phyloP scores from a whole-genome alignment of 2,329 filamentous ascomycete genomes.

The Fusarium napiforme region DNA sequence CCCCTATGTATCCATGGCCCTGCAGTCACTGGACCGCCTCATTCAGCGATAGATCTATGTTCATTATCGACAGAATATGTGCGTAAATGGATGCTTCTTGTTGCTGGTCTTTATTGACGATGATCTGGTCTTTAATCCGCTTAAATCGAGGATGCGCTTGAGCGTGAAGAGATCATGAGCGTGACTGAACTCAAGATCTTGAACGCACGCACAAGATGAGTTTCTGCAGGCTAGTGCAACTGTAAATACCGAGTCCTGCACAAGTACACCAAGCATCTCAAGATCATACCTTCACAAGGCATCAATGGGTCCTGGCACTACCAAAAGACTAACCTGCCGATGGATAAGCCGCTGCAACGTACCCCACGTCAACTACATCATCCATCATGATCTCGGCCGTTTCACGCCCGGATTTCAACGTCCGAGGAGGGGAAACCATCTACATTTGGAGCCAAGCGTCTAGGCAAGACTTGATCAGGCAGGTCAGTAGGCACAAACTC shows the following conservation, averaged over 20 bases:
- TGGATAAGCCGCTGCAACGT: not conserved
- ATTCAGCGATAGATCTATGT: not conserved
- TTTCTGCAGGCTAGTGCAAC: not conserved
- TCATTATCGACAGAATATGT: not conserved
- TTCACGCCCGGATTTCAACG: slow-evolving; percentile 25
- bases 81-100: not conserved
- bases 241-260: not conserved
- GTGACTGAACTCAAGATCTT: not conserved
- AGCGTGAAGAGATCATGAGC: too few species aligned
- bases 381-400: slow-evolving; percentile 29
- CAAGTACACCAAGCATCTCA: not conserved
- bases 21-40: not conserved
- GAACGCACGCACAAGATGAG: accelerated
- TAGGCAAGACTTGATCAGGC: slow-evolving; percentile 26
- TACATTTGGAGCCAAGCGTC: slow-evolving; percentile 19
- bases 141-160: too few species aligned
- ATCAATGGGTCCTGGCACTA: not conserved
- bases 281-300: not conserved
- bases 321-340: not conserved
- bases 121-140: not conserved
- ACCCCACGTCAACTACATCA: slow-evolving; percentile 18
- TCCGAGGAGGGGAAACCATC: slow-evolving; percentile 25
- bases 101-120: not conserved
- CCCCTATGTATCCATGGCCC: too few species aligned
- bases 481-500: slow-evolving; percentile 2